phyloP scores from a whole-genome alignment of 495 filamentous ascomycete genomes.

The Corynascus novoguineensis region DNA sequence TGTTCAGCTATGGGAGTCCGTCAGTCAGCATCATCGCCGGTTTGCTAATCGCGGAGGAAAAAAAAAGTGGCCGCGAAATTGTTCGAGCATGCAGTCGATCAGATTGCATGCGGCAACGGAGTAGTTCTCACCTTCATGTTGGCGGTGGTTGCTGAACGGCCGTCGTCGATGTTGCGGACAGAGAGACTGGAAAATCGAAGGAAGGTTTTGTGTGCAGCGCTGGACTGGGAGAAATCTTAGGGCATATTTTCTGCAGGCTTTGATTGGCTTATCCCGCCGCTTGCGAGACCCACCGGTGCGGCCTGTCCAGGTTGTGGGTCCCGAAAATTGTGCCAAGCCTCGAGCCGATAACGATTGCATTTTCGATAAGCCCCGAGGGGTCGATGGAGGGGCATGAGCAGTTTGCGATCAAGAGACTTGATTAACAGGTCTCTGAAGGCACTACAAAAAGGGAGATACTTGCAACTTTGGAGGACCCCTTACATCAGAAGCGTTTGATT shows the following conservation, averaged over 20 bases:
- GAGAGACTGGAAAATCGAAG: slow-evolving; percentile 25
- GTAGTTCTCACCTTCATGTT: slow-evolving; percentile 34
- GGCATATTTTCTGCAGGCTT: slow-evolving; percentile 22
- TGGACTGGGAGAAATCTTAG: slow-evolving; percentile 24
- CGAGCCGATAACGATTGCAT: neutral
- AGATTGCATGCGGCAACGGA: neutral
- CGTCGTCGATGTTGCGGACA: slow-evolving; percentile 28
- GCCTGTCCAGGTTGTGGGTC: slow-evolving; percentile 4
- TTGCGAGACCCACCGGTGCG: neutral
- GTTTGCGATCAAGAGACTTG: neutral
- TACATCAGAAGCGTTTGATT: no score
- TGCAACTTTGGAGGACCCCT: no score
- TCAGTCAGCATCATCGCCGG: slow-evolving; percentile 20
- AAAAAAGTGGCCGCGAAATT: neutral
- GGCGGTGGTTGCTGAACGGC: slow-evolving; percentile 33
- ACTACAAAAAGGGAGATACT: no score
- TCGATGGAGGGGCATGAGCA: slow-evolving; percentile 1
- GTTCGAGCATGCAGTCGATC: neutral
- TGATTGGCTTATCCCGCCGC: slow-evolving; percentile 23
- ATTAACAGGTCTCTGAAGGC: no score
- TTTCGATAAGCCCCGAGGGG: neutral
- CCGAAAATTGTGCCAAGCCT: slow-evolving; percentile 1
- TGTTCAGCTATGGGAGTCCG: slow-evolving; percentile 81
- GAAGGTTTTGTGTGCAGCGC: slow-evolving; percentile 35
- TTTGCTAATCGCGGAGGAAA: neutral